Evolutionary conservation across 176 grass and related monocot genomes (phyloP).

Genomic region (Secale cereale): DNA sequence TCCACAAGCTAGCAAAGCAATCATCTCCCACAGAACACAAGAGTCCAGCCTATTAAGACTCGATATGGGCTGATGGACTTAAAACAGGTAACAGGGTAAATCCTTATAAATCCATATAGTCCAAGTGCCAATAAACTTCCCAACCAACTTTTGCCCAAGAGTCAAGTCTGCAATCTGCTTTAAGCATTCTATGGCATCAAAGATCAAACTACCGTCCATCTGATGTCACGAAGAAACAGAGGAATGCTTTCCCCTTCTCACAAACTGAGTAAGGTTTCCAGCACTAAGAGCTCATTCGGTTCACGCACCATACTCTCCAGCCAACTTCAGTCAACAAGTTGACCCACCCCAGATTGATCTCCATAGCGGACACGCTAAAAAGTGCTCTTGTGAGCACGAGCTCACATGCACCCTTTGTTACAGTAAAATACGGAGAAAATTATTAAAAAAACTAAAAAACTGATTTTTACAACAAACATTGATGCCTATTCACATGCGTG

Average conservation of each 20-base stretch:
- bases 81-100: not conserved
- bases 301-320: not conserved
- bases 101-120: slow-evolving; percentile 15
- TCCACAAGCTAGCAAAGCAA: slow-evolving; percentile 16
- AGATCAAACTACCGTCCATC: slow-evolving; percentile 2
- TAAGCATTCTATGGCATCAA: slow-evolving; percentile 7
- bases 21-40: slow-evolving; percentile 3
- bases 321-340: slow-evolving; percentile 7
- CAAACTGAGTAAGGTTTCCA: not conserved
- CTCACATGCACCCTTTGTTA: too few species aligned
- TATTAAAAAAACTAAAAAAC: too few species aligned
- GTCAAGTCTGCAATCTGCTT: slow-evolving; percentile 11
- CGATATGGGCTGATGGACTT: not conserved
- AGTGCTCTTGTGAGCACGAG: not conserved
- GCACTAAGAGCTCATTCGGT: not conserved
- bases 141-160: slow-evolving; percentile 13
- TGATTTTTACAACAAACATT: too few species aligned
- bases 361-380: slow-evolving; percentile 12
- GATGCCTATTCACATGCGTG: too few species aligned
- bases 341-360: not conserved
- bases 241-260: not conserved
- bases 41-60: not conserved
- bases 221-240: not conserved
- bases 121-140: not conserved
- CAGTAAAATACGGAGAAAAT: too few species aligned